Base-by-base conservation (phyloP, 2,329 filamentous ascomycete genomes). In the Cercospora sojina region DNA sequence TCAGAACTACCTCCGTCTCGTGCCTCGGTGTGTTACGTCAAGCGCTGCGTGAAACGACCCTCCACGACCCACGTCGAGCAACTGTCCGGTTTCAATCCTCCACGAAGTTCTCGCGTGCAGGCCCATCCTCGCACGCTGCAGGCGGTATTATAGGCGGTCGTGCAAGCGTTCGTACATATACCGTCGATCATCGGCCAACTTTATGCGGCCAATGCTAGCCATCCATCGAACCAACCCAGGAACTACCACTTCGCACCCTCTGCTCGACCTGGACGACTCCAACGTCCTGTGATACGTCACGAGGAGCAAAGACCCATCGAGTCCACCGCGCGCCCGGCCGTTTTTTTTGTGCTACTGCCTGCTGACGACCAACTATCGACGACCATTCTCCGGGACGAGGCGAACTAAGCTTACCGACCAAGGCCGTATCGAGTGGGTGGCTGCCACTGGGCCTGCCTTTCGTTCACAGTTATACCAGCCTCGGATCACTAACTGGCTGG, bases 21-120 rank as follows among this genome's bases (percentile, higher is more conserved):
- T 70, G 68, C 69, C 64, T 69, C 65, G 68, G 69, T 68, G 67
- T 68, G 67, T 74, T 70, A 73, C 68, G 62, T 71, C 69, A 67
- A 69, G 64, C 72, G 71, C 72, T 67, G 70, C 65, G 71, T 71
- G 71, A 72, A 73, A 74, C 71, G 67, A 67, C 65, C 70, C 67
- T 67, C 66, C 64, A 70, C 66, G 66, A 38, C 60, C 67, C 66
- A 65, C 60, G 43, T 65, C 64, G 62, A 66, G 64, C 59, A 61
- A 65, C 58, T 66, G 62, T 64, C 68, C 68, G 58, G 62, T 68
- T 70, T 59, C 61, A 64, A 65, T 49, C 71, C 58, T 47, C 63
- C 51, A 67, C 70, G 68, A 65, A 68, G 70, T 74, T 74, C 72
- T 70, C 60, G 59, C 64, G 63, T 66, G 68, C 70, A 67, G 70